Base-by-base conservation (phyloP, 78 protist genomes). In the Parvularia atlantis region DNA sequence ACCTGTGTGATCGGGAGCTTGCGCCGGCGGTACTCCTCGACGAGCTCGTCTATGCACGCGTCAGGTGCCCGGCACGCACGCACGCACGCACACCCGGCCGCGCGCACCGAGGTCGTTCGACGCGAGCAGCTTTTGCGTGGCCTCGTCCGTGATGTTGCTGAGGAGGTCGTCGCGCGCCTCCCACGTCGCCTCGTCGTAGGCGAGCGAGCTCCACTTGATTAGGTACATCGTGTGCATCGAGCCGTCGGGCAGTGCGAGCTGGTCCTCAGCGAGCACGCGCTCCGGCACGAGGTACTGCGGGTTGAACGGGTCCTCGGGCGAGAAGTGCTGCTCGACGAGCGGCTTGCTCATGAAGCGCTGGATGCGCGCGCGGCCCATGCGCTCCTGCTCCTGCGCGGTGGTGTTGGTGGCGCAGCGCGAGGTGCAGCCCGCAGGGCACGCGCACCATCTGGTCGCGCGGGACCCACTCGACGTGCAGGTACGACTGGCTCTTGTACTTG, bases 111-210 rank as follows among this genome's bases (percentile, higher is more conserved):
- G n/a, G n/a, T n/a, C n/a, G n/a, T n/a, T n/a, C n/a, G n/a, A n/a
- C n/a, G n/a, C n/a, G n/a, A n/a, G n/a, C n/a, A n/a, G n/a, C n/a
- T n/a, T n/a, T n/a, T n/a, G n/a, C n/a, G n/a, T n/a, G n/a, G n/a
- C 9, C 50, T n/a, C 48, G 37, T 22, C 70, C n/a, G 63, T 64
- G 60, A 20, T 68, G 56, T 22, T 11, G 40, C 9, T 41, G 46
- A 52, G 86, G 9, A 77, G 50, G n/a, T 62, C 70, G 24, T 7
- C 60, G 26, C 30, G 72, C 48, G 13, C 20, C 70, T 92, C 95
- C 97, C 97, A 93, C 9, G 97, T 92, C n/a, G 77, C 72, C 16
- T 73, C 81, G 24, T 62, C 80, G 59, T 91, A 93, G 20, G 84
- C 67, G 19, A 83, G 61, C 0, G 70, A 69, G 6, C 13, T 3